Percentiles rank a stretch among this genome's conserved stretches.
phyloP scores from a whole-genome alignment of 2,329 filamentous ascomycete species.

The Phialophora chinensis region DNA sequence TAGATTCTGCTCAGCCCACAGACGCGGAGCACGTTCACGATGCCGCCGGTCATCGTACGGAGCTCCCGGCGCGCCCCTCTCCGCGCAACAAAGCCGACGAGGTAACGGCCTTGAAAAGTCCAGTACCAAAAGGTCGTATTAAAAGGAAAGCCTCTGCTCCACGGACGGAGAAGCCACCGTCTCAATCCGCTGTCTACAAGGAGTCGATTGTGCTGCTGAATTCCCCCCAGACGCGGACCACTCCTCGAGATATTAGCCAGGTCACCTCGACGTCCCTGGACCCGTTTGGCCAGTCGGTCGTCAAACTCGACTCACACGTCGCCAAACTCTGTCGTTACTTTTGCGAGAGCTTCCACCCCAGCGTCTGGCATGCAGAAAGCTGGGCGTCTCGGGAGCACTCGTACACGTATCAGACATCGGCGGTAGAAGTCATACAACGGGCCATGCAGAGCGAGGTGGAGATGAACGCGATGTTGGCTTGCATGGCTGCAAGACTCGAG shows the following conservation, averaged over 20 bases:
- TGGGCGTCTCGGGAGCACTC: slow-evolving; percentile 28
- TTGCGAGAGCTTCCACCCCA: slow-evolving; percentile 35
- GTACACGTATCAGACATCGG: slow-evolving; percentile 34
- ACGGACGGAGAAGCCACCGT: background rate
- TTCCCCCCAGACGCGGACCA: slow-evolving; percentile 6
- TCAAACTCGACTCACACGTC: slow-evolving; percentile 33
- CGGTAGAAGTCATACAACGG: slow-evolving; percentile 26
- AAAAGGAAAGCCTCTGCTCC: slow-evolving; percentile 1
- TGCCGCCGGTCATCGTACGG: slow-evolving; percentile 3
- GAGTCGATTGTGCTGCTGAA: slow-evolving; percentile 24
- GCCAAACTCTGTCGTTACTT: slow-evolving; percentile 36
- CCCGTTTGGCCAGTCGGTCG: slow-evolving; percentile 35
- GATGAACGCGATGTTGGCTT: slow-evolving; percentile 38
- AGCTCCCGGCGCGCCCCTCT: slow-evolving; percentile 14
- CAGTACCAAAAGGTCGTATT: background rate
- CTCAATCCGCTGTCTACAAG: background rate
- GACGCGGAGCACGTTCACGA: slow-evolving; percentile 8
- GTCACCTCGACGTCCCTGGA: slow-evolving; percentile 30
- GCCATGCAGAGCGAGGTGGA: slow-evolving; percentile 37
- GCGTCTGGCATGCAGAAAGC: slow-evolving; percentile 37
- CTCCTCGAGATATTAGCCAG: slow-evolving; percentile 34
- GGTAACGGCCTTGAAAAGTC: slow-evolving; percentile 1
- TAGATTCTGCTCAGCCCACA: background rate
- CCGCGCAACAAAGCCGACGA: slow-evolving; percentile 10
- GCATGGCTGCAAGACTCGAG: slow-evolving; percentile 36